Base-by-base conservation (phyloP, 164 flowering plant species). In the Malania oleifera region DNA sequence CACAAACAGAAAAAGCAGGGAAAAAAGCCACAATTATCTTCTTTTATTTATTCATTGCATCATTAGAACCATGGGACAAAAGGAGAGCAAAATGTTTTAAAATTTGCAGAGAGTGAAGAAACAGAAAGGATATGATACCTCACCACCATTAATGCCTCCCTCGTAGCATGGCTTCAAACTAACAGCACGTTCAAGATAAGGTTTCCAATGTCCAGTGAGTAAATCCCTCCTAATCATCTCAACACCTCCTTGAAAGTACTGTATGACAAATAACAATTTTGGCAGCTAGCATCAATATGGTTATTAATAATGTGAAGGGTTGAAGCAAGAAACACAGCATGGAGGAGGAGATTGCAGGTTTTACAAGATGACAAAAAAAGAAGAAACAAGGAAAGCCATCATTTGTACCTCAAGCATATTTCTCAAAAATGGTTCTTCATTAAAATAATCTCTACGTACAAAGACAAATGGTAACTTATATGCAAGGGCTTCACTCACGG, bases 161-260 rank as follows among this genome's bases (percentile, higher is more conserved):
- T 82, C 93, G 65, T 93, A 93, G 75, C 95, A 82, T 39, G 97
- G 99, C 56, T 77, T 90, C 71, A 90, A 66, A 67, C 82, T 82
- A 23, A 85, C 53, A 59, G 97, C 99, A 63, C 86, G 97, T 70
- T 90, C 91, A 67, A 93, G 97, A 61, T 90, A 90, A 29, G 97
- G 96, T 58, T 50, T 74, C 99, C 99, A 90, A 27, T 80, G 92
- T 54, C 97, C 97, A 52, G 84, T 86, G 13, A 93, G 84, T 58
- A 90, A 69, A 73, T 93, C 99, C 66, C 96, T 85, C 77, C 97
- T 73, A 56, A 93, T 88, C 99, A 93, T 93, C 85, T 93, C 96
- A 67, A 93, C 96, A 13, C 99, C 99, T 66, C 91, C 73, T 68
- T 93, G 97, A 71, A 81, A 82, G 62, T 68, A 78, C 96, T 93